phyloP scores from a whole-genome alignment of 768 basidiomycete species.

The Astraeus odoratus region DNA sequence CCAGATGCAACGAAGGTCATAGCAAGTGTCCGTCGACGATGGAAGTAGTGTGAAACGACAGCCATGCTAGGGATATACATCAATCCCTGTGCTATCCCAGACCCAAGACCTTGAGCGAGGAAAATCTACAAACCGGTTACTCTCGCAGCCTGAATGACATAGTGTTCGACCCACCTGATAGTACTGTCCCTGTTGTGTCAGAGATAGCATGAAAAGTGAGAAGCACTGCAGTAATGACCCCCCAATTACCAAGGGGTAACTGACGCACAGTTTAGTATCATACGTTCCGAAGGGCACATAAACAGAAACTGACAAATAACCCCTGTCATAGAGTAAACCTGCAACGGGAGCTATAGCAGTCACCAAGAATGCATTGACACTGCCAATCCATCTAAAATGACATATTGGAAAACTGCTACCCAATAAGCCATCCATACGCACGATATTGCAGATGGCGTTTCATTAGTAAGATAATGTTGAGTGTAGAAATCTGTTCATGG shows the following conservation, averaged over 20 bases:
- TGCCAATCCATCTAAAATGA: conserved; percentile 37
- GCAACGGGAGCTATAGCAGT: conserved; percentile 32
- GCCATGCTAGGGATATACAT: conserved; percentile 39
- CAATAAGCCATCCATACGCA: conserved; percentile 9
- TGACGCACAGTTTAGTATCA: no score
- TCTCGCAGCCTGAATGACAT: not conserved
- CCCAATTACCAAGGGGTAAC: conserved; percentile 6
- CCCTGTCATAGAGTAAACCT: conserved; percentile 45
- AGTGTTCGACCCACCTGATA: conserved; percentile 32
- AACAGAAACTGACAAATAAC: conserved; percentile 36
- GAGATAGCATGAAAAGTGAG: conserved; percentile 35
- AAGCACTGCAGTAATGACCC: conserved; percentile 14
- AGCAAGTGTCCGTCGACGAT: conserved; percentile 32
- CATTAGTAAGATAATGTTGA: conserved; percentile 27
- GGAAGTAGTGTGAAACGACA: conserved; percentile 41
- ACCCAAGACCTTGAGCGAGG: conserved; percentile 40
- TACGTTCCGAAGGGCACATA: not conserved
- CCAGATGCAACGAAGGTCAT: conserved; percentile 39
- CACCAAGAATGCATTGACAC: conserved; percentile 36
- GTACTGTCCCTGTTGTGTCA: conserved; percentile 33
- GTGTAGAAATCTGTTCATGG: conserved; percentile 32
- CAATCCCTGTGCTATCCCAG: conserved; percentile 41
- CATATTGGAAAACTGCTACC: not conserved
- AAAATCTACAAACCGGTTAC: conserved; percentile 31
- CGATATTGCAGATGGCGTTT: conserved; percentile 31